These are phyloP conservation scores for Biscutella laevigata DNA, from an alignment of 441 rosid species.

Conservation along the genomic window DNA sequence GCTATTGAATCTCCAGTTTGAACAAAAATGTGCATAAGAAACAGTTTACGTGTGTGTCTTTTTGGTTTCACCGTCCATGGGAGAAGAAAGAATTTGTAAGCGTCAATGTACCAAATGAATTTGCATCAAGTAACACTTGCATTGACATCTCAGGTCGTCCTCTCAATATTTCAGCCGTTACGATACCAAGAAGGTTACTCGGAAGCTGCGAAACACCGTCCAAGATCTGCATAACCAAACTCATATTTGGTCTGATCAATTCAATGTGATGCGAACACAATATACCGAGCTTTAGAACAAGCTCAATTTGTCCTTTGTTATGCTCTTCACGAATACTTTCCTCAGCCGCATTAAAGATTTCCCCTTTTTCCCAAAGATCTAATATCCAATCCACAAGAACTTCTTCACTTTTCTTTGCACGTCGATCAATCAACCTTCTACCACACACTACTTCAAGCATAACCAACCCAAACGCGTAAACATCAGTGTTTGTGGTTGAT, in stretches of 20 bases:
- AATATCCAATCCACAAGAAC: too few species aligned
- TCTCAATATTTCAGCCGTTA: slow-evolving; percentile 6
- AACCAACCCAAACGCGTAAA: too few species aligned
- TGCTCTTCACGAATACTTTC: too few species aligned
- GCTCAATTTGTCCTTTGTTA: too few species aligned
- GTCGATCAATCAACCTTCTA: too few species aligned
- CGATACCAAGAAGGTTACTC: slow-evolving; percentile 14
- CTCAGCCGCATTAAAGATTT: too few species aligned
- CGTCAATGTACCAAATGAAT: background rate
- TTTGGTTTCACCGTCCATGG: slow-evolving; percentile 10
- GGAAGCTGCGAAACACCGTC: slow-evolving; percentile 11
- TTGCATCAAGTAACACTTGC: background rate
- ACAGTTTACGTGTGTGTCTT: background rate
- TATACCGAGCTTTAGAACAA: slow-evolving; percentile 29
- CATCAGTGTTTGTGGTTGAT: slow-evolving; percentile 27
- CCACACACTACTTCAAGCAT: too few species aligned
- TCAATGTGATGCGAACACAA: slow-evolving; percentile 29
- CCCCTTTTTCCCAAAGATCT: too few species aligned
- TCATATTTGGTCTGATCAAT: slow-evolving; percentile 28
- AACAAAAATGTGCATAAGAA: too few species aligned
- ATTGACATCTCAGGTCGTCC: background rate
- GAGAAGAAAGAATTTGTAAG: slow-evolving; percentile 2
- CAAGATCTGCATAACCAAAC: slow-evolving; percentile 18
- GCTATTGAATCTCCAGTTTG: too few species aligned
- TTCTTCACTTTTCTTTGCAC: too few species aligned